Conservation (phyloP, 495 filamentous ascomycete species). For the Sabuloglossum arenarium region DNA sequence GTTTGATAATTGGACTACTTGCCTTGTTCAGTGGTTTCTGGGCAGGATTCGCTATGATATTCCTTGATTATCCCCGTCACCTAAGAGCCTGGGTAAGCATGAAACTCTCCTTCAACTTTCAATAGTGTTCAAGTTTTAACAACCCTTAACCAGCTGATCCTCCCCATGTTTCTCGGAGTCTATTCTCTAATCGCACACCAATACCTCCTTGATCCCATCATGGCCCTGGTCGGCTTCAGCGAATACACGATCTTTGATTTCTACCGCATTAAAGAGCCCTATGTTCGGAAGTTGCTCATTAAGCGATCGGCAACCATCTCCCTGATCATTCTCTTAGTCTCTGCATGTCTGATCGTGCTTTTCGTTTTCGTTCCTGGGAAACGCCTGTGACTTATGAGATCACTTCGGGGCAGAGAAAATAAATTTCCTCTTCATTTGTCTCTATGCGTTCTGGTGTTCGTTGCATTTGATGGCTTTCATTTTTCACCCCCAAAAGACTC, state of each 20-base stretch:
- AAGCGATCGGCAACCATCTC: slow-evolving; percentile 65
- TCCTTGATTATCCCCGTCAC: slow-evolving; percentile 53
- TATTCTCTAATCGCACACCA: slow-evolving; percentile 81
- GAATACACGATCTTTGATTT: slow-evolving; percentile 92
- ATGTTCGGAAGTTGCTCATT: slow-evolving; percentile 60
- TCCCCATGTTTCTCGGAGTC: slow-evolving; percentile 81
- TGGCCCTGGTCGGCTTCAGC: slow-evolving; percentile 73
- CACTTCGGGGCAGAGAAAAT: neutral
- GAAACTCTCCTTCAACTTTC: neutral
- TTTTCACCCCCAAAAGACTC: neutral
- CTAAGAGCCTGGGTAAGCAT: slow-evolving; percentile 67
- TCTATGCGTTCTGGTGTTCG: slow-evolving; percentile 2
- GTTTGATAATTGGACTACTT: slow-evolving; percentile 69
- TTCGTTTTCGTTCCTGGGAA: slow-evolving; percentile 91
- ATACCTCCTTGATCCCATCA: slow-evolving; percentile 78
- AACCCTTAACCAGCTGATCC: slow-evolving; percentile 41
- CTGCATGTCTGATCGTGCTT: slow-evolving; percentile 52
- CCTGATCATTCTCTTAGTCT: slow-evolving; percentile 46
- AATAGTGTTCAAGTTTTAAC: slow-evolving; percentile 10
- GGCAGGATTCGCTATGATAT: slow-evolving; percentile 80
- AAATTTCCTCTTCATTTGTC: neutral
- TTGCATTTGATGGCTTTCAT: neutral
- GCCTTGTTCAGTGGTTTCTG: slow-evolving; percentile 82
- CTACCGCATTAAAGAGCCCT: slow-evolving; percentile 67
- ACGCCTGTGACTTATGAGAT: slow-evolving; percentile 34